Base-by-base conservation (phyloP, 2,329 filamentous ascomycete genomes). In the Ophiostoma piceae region DNA sequence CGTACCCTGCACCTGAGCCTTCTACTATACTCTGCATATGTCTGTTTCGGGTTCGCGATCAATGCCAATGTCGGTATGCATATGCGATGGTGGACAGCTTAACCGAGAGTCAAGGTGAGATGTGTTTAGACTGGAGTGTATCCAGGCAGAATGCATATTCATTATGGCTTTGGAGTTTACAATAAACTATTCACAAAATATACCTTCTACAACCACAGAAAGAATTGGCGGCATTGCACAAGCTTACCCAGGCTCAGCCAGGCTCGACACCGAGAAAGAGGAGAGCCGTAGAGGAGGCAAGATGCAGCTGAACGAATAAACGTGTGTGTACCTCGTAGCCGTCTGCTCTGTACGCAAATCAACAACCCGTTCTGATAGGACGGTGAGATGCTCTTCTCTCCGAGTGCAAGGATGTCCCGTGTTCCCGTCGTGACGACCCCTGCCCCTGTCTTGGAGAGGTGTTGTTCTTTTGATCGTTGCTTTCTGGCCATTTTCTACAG, bases 51-150 rank as follows among this genome's bases (percentile, higher is more conserved):
- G 51, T 57, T n/a, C 51, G 51, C 51, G 51, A 57, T 12, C 62
- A 66, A 19, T 66, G 37, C 29, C 64, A 8, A 22, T 16, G 39
- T 29, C 64, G 22, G 22, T 22, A 12, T 66, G 65, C 65, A 66
- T 47, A 66, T 12, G 65, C 65, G 39, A 43, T 22, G 39, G 65
- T 39, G n/a, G 65, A 47, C 65, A 32, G 37, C 65, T 66, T 66
- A 66, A 66, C 65, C 65, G 65, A 66, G 65, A 66, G 39, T 14
- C 39, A 66, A 65, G 29, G 22, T 57, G 51, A 57, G 51, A 26
- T 26, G 22, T 1, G 35, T 35, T 35, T 35, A 35, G 35, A 29
- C 35, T 3, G 35, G 35, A 35, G 35, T 35, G 5, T 35, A 8
- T 35, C 35, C 8, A 35, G 35, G 5, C 35, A 35, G 8, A 35